Percentiles rank a stretch among this genome's conserved stretches.
Evolutionary conservation across 1,139 yeast genomes (phyloP).

Genomic region (Geotrichum carabidarum): DNA sequence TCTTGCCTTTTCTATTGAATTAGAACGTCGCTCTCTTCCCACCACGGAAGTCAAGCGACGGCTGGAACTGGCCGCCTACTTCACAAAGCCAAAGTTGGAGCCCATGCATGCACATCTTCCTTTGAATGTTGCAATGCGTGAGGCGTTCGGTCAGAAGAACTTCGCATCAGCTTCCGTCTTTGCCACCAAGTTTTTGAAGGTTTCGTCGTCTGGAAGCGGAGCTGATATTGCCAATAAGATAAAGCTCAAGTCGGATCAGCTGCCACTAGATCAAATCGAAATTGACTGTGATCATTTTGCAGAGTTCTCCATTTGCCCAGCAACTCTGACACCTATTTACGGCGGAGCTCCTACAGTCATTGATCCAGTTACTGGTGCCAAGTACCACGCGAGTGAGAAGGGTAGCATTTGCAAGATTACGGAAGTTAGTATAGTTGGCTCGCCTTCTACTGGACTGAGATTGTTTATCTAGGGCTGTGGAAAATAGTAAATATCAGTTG

Average conservation of each 20-base stretch:
- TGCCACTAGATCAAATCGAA: conserved; percentile 80
- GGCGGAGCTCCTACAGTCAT: conserved; percentile 60
- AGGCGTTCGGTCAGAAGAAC: conserved; percentile 82
- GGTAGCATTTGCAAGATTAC: conserved; percentile 79
- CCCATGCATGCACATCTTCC: conserved; percentile 83
- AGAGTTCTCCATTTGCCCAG: conserved; percentile 84
- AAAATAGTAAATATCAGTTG: neutral
- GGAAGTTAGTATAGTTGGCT: conserved; percentile 73
- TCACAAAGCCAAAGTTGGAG: conserved; percentile 77
- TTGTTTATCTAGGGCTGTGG: conserved; percentile 21
- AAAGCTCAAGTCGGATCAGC: conserved; percentile 70
- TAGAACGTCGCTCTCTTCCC: conserved; percentile 76
- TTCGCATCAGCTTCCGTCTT: conserved; percentile 84
- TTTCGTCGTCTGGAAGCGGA: conserved; percentile 60
- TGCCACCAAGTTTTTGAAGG: conserved; percentile 73
- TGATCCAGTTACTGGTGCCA: conserved; percentile 88
- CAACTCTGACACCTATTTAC: conserved; percentile 83
- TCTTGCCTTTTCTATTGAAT: conserved; percentile 83
- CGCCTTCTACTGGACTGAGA: conserved; percentile 89
- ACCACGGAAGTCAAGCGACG: conserved; percentile 69
- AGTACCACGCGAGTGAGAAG: conserved; percentile 68
- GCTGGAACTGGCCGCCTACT: conserved; percentile 91
- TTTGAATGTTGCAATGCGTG: conserved; percentile 90
- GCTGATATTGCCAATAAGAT: conserved; percentile 86
- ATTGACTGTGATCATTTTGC: conserved; percentile 91